phyloP scores from a whole-genome alignment of 805 yeast genomes.

The Schizosaccharomyces octosporus region DNA sequence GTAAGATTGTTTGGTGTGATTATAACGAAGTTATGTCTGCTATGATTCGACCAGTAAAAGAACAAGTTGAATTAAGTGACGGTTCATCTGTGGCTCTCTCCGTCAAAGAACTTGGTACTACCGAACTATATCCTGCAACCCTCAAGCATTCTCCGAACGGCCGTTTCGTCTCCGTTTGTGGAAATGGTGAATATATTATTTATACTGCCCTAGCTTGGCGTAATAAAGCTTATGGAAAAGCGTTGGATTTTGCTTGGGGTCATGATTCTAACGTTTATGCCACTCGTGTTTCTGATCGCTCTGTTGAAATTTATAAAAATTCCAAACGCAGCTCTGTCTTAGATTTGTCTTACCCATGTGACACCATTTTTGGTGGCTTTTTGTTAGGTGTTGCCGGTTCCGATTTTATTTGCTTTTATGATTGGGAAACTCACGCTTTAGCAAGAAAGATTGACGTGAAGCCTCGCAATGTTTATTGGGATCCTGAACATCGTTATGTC shows the following conservation, averaged over 20 bases:
- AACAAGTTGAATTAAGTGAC: slow-evolving; percentile 39
- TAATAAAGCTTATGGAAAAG: slow-evolving; percentile 76
- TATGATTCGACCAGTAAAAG: slow-evolving; percentile 27
- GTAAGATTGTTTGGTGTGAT: slow-evolving; percentile 75
- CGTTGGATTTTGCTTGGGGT: slow-evolving; percentile 71
- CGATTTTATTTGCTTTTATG: slow-evolving; percentile 65
- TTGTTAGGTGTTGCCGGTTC: slow-evolving; percentile 53
- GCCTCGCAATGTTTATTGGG: slow-evolving; percentile 61
- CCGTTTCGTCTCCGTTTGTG: slow-evolving; percentile 84
- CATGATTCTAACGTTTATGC: slow-evolving; percentile 75
- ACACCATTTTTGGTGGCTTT: slow-evolving; percentile 66
- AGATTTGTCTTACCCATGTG: slow-evolving; percentile 36
- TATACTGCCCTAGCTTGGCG: slow-evolving; percentile 97
- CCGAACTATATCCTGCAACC: slow-evolving; percentile 75
- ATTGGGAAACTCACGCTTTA: slow-evolving; percentile 70
- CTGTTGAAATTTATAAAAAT: slow-evolving; percentile 53
- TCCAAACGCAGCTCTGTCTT: slow-evolving; percentile 54
- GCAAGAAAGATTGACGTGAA: slow-evolving; percentile 69
- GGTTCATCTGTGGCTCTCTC: slow-evolving; percentile 58
- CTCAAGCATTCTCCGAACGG: slow-evolving; percentile 90
- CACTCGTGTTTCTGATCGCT: slow-evolving; percentile 40
- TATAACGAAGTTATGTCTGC: slow-evolving; percentile 74
- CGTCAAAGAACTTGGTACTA: slow-evolving; percentile 78
- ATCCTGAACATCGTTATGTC: slow-evolving; percentile 75
- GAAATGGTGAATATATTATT: slow-evolving; percentile 91